These are phyloP conservation scores for Penicillium fuscoglaucum DNA, from an alignment of 2,329 filamentous ascomycete genomes.

Conservation along the genomic window DNA sequence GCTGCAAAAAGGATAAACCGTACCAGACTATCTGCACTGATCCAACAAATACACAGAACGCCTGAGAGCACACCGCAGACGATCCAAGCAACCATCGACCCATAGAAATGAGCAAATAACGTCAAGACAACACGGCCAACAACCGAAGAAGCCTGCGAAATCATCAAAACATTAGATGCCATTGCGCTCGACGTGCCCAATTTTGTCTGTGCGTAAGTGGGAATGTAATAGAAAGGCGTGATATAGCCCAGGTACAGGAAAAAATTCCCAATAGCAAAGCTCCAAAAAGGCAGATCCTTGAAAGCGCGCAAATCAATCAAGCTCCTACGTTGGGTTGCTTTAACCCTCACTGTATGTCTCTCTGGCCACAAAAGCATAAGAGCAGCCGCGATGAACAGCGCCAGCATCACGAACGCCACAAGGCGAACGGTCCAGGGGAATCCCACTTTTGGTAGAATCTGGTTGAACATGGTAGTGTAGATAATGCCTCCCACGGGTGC, in stretches of 20 bases:
- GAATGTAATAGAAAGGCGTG: conserved; percentile 49
- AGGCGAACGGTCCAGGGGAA: conserved; percentile 59
- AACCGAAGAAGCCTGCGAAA: conserved; percentile 60
- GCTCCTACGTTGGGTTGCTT: conserved; percentile 19
- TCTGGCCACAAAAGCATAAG: conserved; percentile 24
- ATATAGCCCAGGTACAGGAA: conserved; percentile 49
- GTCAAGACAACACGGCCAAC: conserved; percentile 57
- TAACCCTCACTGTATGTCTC: not conserved
- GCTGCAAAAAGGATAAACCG: conserved; percentile 60
- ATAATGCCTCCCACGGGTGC: conserved; percentile 58
- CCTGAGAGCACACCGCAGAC: conserved; percentile 43
- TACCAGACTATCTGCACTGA: conserved; percentile 48
- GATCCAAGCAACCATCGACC: conserved; percentile 59
- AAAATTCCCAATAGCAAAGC: conserved; percentile 36
- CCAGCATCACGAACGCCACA: conserved; percentile 56
- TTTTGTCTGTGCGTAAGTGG: conserved; percentile 34
- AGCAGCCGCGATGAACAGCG: conserved; percentile 17
- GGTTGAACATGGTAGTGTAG: conserved; percentile 53
- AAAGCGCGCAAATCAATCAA: conserved; percentile 50
- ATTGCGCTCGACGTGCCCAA: conserved; percentile 37
- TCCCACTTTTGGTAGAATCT: conserved; percentile 55
- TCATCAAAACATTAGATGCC: conserved; percentile 59
- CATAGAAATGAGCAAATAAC: conserved; percentile 55
- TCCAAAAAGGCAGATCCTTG: conserved; percentile 47
- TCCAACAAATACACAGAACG: conserved; percentile 54